These are phyloP conservation scores for Cryphonectria japonica DNA, from an alignment of 2,329 filamentous ascomycete species.

Conservation along the genomic window DNA sequence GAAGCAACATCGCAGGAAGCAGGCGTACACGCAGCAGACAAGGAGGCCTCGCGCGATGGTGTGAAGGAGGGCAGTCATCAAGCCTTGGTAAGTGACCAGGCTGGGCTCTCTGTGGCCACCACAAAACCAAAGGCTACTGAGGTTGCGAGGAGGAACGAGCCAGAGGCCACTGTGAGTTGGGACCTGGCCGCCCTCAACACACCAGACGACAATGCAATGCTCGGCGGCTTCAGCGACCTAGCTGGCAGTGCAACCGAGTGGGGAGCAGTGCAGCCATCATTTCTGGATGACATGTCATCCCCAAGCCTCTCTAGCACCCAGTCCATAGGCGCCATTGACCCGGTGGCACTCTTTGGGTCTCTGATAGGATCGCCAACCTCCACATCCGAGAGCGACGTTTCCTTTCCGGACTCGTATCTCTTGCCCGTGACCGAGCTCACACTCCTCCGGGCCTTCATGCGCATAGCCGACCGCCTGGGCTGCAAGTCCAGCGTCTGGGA, in stretches of 20 bases:
- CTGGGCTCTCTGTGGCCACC: neutral
- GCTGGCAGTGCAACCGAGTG: neutral
- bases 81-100: neutral
- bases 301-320: neutral
- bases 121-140: neutral
- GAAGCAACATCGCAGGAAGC: neutral
- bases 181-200: neutral
- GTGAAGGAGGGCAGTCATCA: too few relatives aligned
- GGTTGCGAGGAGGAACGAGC: neutral
- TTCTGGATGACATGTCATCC: neutral
- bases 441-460: slow-evolving; percentile 50
- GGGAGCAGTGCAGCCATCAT: neutral
- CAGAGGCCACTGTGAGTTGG: neutral
- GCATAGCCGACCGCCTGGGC: slow-evolving; percentile 50
- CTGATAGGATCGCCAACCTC: neutral
- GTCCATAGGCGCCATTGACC: neutral
- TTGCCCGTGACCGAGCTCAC: slow-evolving; percentile 54
- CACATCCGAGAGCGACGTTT: slow-evolving; percentile 23
- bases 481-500: slow-evolving; percentile 46
- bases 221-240: neutral
- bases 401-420: slow-evolving; percentile 51
- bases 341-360: neutral
- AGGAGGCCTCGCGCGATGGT: too few relatives aligned
- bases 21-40: neutral
- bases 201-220: neutral